Conservation (phyloP, 768 basidiomycete species). For the Boletus eberwhitei region DNA sequence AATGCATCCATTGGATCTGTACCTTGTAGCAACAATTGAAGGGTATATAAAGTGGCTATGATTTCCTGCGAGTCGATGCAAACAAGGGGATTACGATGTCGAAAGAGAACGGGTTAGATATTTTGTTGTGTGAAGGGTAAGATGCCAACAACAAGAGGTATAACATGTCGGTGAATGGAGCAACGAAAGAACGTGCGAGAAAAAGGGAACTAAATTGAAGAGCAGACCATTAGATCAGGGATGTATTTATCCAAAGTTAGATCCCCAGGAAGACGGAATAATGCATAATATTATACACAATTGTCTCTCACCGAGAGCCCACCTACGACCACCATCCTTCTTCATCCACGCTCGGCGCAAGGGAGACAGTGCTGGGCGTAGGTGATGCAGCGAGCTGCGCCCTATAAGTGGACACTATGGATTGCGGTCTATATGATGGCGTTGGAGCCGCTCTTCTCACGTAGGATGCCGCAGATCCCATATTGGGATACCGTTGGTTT, state of each 20-base stretch:
- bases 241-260: slow-evolving; percentile 17
- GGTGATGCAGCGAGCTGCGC: slow-evolving; percentile 55
- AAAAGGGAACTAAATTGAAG: background rate
- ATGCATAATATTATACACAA: slow-evolving; percentile 8
- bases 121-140: background rate
- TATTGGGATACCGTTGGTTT: slow-evolving; percentile 22
- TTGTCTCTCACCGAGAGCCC: background rate
- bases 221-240: slow-evolving; percentile 21
- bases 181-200: background rate
- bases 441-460: slow-evolving; percentile 19
- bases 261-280: slow-evolving; percentile 8
- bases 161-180: slow-evolving; percentile 3
- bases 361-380: slow-evolving; percentile 72
- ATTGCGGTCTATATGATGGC: slow-evolving; percentile 33
- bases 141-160: slow-evolving; percentile 15
- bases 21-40: slow-evolving; percentile 39
- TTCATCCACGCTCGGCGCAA: slow-evolving; percentile 62
- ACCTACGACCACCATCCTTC: slow-evolving; percentile 76
- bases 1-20: slow-evolving; percentile 37
- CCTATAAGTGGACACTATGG: slow-evolving; percentile 48
- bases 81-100: slow-evolving; percentile 10
- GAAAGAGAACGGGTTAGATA: background rate
- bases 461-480: slow-evolving; percentile 12
- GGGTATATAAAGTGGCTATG: slow-evolving; percentile 34
- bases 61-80: slow-evolving; percentile 17